A percentile compares a stretch with the other conserved stretches of the same genome.
Conservation (phyloP, 306 rosid genomes). For the Arachis stenosperma region DNA sequence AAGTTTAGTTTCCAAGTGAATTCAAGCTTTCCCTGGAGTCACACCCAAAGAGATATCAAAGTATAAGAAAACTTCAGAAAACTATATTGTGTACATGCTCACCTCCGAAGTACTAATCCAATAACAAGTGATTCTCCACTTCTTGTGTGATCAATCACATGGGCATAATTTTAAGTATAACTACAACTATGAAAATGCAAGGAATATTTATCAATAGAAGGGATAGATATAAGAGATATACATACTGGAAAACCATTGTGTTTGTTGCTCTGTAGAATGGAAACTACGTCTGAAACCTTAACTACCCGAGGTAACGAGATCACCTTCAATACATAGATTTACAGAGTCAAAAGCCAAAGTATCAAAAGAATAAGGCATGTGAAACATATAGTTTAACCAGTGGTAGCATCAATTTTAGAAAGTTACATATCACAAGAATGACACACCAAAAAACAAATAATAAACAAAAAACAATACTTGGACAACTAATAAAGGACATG, state of each 20-base stretch:
- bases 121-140: slow-evolving; percentile 82
- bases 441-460: neutral
- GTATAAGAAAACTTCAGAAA: slow-evolving; percentile 4
- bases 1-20: slow-evolving; percentile 27
- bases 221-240: slow-evolving; percentile 36
- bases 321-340: slow-evolving; percentile 62
- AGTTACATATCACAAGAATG: neutral
- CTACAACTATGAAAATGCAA: slow-evolving; percentile 34
- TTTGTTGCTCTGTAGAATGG: slow-evolving; percentile 78
- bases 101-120: slow-evolving; percentile 97
- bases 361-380: slow-evolving; percentile 23
- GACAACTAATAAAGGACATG: slow-evolving; percentile 25
- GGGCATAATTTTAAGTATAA: slow-evolving; percentile 41
- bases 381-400: slow-evolving; percentile 8
- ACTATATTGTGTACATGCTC: slow-evolving; percentile 33
- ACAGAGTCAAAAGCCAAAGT: slow-evolving; percentile 35
- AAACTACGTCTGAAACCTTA: slow-evolving; percentile 88
- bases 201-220: slow-evolving; percentile 22
- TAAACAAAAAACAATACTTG: slow-evolving; percentile 26
- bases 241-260: slow-evolving; percentile 98
- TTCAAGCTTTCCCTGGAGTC: slow-evolving; percentile 25
- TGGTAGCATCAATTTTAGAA: slow-evolving; percentile 9
- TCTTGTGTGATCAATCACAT: slow-evolving; percentile 95
- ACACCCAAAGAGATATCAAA: slow-evolving; percentile 13
- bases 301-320: slow-evolving; percentile 85